These are phyloP conservation scores for Coniochaeta sp. DNA, from an alignment of 2,329 filamentous ascomycete species.

Conservation along the genomic window DNA sequence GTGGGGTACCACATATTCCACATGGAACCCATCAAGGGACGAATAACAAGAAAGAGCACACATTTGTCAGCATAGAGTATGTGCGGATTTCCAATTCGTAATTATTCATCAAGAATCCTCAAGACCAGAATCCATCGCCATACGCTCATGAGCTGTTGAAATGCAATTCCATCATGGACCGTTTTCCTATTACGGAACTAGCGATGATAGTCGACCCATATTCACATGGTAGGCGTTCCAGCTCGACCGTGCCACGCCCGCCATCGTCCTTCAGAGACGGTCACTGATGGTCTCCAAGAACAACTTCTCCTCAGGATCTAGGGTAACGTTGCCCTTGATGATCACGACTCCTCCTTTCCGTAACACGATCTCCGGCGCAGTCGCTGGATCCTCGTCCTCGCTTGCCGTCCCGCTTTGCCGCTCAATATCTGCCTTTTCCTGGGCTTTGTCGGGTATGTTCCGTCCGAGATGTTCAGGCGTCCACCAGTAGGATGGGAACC, in stretches of 20 bases:
- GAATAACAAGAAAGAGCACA: not conserved
- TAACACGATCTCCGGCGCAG: constrained; percentile 5
- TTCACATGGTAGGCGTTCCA: not conserved
- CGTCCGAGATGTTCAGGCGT: constrained; percentile 32
- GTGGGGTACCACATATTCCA: not conserved
- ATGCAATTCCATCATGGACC: not conserved
- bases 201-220: not conserved
- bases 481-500: constrained; percentile 68
- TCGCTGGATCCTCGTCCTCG: constrained; percentile 2
- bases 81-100: not conserved
- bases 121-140: not conserved
- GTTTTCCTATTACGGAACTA: not conserved
- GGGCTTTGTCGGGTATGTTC: constrained; percentile 9
- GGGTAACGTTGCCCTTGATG: constrained; percentile 10
- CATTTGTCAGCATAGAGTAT: not conserved
- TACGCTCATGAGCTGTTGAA: not conserved
- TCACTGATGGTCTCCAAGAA: constrained; percentile 13
- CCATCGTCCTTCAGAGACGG: constrained; percentile 6
- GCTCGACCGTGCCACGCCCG: not conserved
- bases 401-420: not conserved
- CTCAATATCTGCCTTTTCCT: constrained; percentile 1
- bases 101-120: not conserved
- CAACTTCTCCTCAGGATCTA: constrained; percentile 12
- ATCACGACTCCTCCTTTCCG: constrained; percentile 6
- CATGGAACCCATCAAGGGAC: not conserved